These are phyloP conservation scores for Agaricus subrufescens DNA, from an alignment of 768 basidiomycete species.

Conservation along the genomic window DNA sequence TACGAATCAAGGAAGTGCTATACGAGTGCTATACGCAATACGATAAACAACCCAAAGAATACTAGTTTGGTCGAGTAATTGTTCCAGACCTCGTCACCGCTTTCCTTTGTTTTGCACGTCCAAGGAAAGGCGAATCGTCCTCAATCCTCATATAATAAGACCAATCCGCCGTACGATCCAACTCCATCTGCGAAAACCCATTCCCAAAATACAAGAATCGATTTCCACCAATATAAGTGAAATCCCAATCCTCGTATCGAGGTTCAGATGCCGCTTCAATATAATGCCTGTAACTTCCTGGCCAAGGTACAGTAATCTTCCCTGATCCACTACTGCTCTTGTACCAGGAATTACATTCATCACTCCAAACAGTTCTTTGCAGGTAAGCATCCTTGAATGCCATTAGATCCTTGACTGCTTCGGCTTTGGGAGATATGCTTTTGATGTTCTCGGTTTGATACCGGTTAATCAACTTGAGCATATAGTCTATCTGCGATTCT, in stretches of 20 bases:
- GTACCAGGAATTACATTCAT: slow-evolving; percentile 27
- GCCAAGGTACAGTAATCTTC: slow-evolving; percentile 22
- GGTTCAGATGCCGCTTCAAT: slow-evolving; percentile 23
- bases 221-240: slow-evolving; percentile 22
- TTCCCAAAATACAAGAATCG: slow-evolving; percentile 26
- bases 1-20: no score
- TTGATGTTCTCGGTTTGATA: no score
- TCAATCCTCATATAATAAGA: slow-evolving; percentile 21
- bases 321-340: slow-evolving; percentile 18
- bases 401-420: background rate
- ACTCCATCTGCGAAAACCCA: slow-evolving; percentile 25
- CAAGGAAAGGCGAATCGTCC: slow-evolving; percentile 16
- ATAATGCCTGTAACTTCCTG: slow-evolving; percentile 26
- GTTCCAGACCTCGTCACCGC: slow-evolving; percentile 5
- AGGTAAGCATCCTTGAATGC: slow-evolving; percentile 25
- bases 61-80: background rate
- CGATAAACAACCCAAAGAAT: no score
- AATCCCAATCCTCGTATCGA: slow-evolving; percentile 26
- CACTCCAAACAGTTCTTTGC: slow-evolving; percentile 22
- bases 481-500: no score
- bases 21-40: background rate
- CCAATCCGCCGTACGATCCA: slow-evolving; percentile 23
- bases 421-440: no score
- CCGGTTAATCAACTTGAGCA: no score
- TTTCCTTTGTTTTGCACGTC: slow-evolving; percentile 13